These are phyloP conservation scores for Ascochyta fabae DNA, from an alignment of 2,329 filamentous ascomycete species.

Conservation along the genomic window DNA sequence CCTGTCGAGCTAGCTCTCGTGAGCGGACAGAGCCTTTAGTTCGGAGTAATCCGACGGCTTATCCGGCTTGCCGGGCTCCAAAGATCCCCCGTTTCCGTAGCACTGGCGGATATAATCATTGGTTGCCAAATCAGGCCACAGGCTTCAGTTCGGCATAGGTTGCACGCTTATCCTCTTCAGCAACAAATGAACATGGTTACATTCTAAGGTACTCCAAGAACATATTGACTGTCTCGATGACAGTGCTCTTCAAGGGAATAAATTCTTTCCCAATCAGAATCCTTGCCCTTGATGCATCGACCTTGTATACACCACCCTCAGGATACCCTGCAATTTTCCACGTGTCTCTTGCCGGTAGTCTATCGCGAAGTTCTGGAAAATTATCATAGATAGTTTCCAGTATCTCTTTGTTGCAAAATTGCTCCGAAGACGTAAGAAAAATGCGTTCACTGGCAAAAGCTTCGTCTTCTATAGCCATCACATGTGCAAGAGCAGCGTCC, in stretches of 20 bases:
- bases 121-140: too few species aligned
- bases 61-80: background rate
- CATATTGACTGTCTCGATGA: slow-evolving; percentile 64
- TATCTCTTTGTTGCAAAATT: slow-evolving; percentile 64
- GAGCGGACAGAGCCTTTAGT: background rate
- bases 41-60: background rate
- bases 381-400: slow-evolving; percentile 60
- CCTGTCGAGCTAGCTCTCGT: too few species aligned
- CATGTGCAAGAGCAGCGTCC: slow-evolving; percentile 65
- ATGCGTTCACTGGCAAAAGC: slow-evolving; percentile 61
- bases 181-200: background rate
- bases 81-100: too few species aligned
- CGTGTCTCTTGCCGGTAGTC: slow-evolving; percentile 48
- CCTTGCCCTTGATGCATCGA: slow-evolving; percentile 60
- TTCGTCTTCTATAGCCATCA: slow-evolving; percentile 59
- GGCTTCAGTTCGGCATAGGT: too few species aligned
- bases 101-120: too few species aligned
- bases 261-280: slow-evolving; percentile 64
- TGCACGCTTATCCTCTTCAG: too few species aligned
- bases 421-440: slow-evolving; percentile 61
- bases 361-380: slow-evolving; percentile 56
- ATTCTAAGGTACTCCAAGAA: background rate
- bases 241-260: slow-evolving; percentile 59
- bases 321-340: slow-evolving; percentile 46
- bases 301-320: slow-evolving; percentile 57